Base-by-base conservation (phyloP, 2,329 filamentous ascomycete species). In the Colletotrichum lentis region DNA sequence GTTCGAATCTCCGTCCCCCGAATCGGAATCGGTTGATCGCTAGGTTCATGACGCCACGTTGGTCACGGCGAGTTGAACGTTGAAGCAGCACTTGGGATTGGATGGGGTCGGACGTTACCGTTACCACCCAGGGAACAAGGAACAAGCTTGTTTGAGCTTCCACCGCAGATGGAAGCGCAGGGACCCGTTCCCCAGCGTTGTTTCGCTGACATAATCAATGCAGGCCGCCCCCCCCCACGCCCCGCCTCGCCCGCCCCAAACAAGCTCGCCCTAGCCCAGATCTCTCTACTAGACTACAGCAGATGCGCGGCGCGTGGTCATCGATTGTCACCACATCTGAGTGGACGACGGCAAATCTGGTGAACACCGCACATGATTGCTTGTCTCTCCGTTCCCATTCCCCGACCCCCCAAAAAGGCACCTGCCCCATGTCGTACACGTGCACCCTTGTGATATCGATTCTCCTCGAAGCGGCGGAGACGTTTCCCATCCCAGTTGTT, bases 321-420 rank as follows among this genome's bases (percentile, higher is more conserved):
- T 67, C 53, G 52, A 69, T 59, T 50, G 52, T 3, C 18, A 16
- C 53, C 57, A 39, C 39, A 62, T 62, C 67, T 67, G 53, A 69
- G 37, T 68, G 65, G 65, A 69, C 22, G 39, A 67, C 57, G 8
- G 46, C 31, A 46, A 69, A n/a, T 61, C 62, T 52, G 22, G 63
- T 59, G 67, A 69, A 55, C 63, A 31, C 46, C 11, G 58, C 67
- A 67, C 64, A 69, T 69, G 67, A 58, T 27, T 67, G 63, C 62
- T 55, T 50, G 62, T 62, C 62, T 67, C 55, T 57, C 50, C 44
- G 22, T 44, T 37, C 37, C 31, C 18, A 39, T 52, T 18, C 43
- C 14, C 35, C 18, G 3, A 37, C 24, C 39, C 24, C 54, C 35
- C 31, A 22, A 49, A 41, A n/a, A 18, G 27, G 27, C 43, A 49